Base-by-base conservation (phyloP, 2,329 filamentous ascomycete species). In the Penicillium sp. region DNA sequence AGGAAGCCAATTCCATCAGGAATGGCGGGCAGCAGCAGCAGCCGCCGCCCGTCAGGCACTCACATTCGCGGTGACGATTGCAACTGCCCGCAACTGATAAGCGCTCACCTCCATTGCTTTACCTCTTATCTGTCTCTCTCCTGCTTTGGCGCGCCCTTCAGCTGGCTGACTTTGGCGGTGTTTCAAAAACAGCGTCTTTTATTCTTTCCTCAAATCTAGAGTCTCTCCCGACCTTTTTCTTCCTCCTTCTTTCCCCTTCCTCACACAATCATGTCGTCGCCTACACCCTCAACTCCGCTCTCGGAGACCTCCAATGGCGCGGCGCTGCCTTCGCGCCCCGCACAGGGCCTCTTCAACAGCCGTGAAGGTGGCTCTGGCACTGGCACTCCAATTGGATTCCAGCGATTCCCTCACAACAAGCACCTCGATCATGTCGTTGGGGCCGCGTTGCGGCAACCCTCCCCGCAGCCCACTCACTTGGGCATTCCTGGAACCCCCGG, bases 391-490 rank as follows among this genome's bases (percentile, higher is more conserved):
- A 76, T 78, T 62, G 77, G 77, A 22, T 79, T 79, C 65, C 77
- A 79, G 64, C 69, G 77, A 53, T 75, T 68, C 33, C 76, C 73
- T 58, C 78, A 81, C 66, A 85, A 87, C 75, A 87, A 87, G 75
- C 79, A 85, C 63, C 79, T 88, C 52, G 83, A 87, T 56, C 79
- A 81, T 67, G 81, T 83, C 60, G 77, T 82, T 55, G 77, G 82
- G 42, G 79, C 81, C 8, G 82, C 82, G 38, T 78, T 80, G 71
- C 87, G 91, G 59, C 85, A 89, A 64, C 91, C 93, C 26, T 97
- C 93, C 58, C 92, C 93, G 26, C 91, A 96, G 75, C 92, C 93
- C 28, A 93, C 92, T 60, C 92, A 97, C 77, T 84, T 97, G 76
- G 90, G 85, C 69, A 84, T 93, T 16, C 89, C 90, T 14, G 90